Evolutionary conservation across 495 filamentous ascomycete species (phyloP).

Genomic region (Penicillium taxi): DNA sequence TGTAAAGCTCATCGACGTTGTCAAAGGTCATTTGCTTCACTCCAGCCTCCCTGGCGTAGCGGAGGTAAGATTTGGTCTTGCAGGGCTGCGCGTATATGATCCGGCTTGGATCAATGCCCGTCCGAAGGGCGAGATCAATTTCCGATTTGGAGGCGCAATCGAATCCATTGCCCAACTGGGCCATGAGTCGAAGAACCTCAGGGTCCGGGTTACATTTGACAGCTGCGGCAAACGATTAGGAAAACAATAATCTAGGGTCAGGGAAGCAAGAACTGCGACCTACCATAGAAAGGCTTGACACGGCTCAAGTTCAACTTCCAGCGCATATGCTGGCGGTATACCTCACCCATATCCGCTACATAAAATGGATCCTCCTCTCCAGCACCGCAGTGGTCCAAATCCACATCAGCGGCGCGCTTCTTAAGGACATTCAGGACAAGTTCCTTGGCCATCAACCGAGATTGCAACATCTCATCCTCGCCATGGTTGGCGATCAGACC

Average conservation of each 20-base stretch:
- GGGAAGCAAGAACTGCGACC: conserved; percentile 21
- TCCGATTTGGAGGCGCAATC: conserved; percentile 97
- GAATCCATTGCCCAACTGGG: conserved; percentile 85
- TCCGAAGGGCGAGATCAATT: conserved; percentile 79
- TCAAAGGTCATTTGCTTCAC: conserved; percentile 99
- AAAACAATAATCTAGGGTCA: background rate
- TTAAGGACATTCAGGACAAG: conserved; percentile 75
- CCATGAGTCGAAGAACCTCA: conserved; percentile 78
- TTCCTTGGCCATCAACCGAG: conserved; percentile 42
- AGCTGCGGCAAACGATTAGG: conserved; percentile 43
- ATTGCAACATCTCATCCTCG: conserved; percentile 37
- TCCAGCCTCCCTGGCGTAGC: conserved; percentile 70
- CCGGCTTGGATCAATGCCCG: conserved; percentile 79
- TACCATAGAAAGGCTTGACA: conserved; percentile 96
- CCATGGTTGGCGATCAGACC: conserved; percentile 30
- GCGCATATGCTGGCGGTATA: conserved; percentile 95
- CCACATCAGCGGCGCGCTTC: conserved; percentile 68
- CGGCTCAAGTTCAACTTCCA: conserved; percentile 93
- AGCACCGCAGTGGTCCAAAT: conserved; percentile 75
- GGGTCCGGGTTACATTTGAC: conserved; percentile 98
- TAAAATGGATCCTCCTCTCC: conserved; percentile 97
- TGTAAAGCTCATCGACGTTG: conserved; percentile 95
- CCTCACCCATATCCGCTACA: conserved; percentile 95
- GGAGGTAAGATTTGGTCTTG: conserved; percentile 97
- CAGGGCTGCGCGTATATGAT: conserved; percentile 99